Conservation (phyloP, 2,329 filamentous ascomycete species). For the Trichocomaceae sp. region DNA sequence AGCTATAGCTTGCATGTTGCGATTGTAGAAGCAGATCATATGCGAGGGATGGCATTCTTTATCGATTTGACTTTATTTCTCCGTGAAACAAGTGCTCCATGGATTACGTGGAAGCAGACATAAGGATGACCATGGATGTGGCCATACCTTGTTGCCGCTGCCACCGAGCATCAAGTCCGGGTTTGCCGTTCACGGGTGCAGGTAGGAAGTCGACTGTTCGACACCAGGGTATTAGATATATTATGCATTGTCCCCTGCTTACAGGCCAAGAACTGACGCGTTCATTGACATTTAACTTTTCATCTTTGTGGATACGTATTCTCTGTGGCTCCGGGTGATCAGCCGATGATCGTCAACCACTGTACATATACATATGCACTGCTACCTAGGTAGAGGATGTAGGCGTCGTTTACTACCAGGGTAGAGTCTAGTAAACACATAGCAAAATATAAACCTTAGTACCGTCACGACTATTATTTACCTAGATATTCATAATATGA, state of each 20-base stretch:
- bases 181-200: not conserved
- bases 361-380: too few relatives aligned
- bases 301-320: not conserved
- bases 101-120: not conserved
- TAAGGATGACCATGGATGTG: not conserved
- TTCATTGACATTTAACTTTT: not conserved
- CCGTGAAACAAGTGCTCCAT: not conserved
- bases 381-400: too few relatives aligned
- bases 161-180: conserved; percentile 3
- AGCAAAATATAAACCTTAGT: too few relatives aligned
- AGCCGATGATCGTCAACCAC: not conserved
- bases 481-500: too few relatives aligned
- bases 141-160: conserved; percentile 4
- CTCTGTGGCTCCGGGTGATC: not conserved
- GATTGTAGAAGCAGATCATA: not conserved
- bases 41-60: conserved; percentile 1
- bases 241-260: not conserved
- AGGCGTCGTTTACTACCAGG: too few relatives aligned
- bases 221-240: too few relatives aligned
- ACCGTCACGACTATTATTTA: too few relatives aligned
- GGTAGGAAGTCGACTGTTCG: too few relatives aligned
- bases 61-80: not conserved
- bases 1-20: not conserved
- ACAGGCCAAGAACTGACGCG: not conserved
- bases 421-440: too few relatives aligned